These are phyloP conservation scores for Linnemannia elongata DNA, from an alignment of 192 early-diverging fungal species.

Conservation along the genomic window DNA sequence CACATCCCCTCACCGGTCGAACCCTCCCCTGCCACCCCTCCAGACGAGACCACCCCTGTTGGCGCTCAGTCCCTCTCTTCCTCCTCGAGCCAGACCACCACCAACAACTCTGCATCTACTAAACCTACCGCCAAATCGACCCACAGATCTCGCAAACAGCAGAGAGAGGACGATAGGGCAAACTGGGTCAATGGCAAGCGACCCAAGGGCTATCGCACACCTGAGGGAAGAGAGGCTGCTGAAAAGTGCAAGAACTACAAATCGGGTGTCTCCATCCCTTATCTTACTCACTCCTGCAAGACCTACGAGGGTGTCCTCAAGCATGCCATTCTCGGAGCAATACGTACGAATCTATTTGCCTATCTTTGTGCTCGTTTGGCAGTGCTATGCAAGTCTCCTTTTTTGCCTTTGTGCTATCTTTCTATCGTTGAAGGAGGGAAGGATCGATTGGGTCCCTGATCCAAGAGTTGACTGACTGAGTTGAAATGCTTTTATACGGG, in stretches of 20 bases:
- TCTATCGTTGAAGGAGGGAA: constrained; percentile 7
- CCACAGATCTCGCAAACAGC: constrained; percentile 14
- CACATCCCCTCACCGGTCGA: constrained; percentile 2
- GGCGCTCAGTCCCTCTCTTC: neutral
- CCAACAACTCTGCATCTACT: neutral
- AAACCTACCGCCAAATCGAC: neutral
- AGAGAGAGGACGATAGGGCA: constrained; percentile 18
- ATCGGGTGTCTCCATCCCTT: constrained; percentile 42
- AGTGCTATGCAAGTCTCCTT: neutral
- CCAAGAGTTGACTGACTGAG: neutral
- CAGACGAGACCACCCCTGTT: neutral
- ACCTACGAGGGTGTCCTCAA: constrained; percentile 50
- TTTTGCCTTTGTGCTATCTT: neutral
- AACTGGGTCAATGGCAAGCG: constrained; percentile 51
- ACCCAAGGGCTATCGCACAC: constrained; percentile 51
- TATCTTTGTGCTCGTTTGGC: neutral
- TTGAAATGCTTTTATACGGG: neutral
- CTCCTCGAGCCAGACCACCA: neutral
- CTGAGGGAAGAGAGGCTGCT: constrained; percentile 48
- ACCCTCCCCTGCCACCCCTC: neutral
- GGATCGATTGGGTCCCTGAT: neutral
- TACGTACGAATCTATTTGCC: constrained; percentile 35
- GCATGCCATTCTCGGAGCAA: constrained; percentile 45
- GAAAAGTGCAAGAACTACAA: constrained; percentile 47
- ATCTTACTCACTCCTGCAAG: constrained; percentile 29